Conservation (phyloP, 2,329 filamentous ascomycete species). For the Alternaria brassicae region DNA sequence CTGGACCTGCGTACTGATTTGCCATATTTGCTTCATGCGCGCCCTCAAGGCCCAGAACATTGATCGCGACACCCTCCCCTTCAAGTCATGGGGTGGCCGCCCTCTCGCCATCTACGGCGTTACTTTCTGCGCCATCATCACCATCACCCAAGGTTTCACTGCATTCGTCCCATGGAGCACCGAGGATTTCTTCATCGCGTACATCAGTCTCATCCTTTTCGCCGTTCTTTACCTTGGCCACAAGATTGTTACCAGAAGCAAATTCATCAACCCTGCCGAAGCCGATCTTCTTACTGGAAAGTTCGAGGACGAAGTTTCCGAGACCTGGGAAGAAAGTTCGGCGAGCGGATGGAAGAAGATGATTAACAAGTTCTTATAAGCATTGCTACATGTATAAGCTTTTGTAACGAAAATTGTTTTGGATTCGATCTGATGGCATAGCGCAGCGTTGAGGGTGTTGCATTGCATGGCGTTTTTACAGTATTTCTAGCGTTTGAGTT, state of each 20-base stretch:
- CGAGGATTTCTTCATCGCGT: constrained; percentile 49
- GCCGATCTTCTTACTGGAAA: constrained; percentile 55
- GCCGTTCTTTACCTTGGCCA: constrained; percentile 65
- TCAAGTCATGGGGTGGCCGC: constrained; percentile 45
- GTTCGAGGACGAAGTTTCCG: constrained; percentile 38
- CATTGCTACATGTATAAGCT: not conserved
- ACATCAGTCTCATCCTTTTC: constrained; percentile 51
- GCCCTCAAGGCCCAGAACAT: constrained; percentile 49
- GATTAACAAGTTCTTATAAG: constrained; percentile 34
- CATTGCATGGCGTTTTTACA: constrained; percentile 32
- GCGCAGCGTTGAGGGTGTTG: constrained; percentile 26
- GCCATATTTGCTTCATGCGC: constrained; percentile 49
- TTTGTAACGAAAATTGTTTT: constrained; percentile 20
- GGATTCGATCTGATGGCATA: constrained; percentile 21
- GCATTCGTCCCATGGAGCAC: constrained; percentile 51
- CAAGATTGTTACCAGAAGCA: constrained; percentile 54
- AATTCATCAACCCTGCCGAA: constrained; percentile 51
- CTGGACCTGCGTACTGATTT: constrained; percentile 51
- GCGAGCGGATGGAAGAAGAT: constrained; percentile 44
- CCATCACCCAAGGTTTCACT: constrained; percentile 52
- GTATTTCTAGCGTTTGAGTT: constrained; percentile 7
- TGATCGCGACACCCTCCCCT: constrained; percentile 49
- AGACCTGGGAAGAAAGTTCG: constrained; percentile 46
- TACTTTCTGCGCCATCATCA: constrained; percentile 50
- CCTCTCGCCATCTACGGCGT: constrained; percentile 49